phyloP scores from a whole-genome alignment of 192 early-diverging fungal species.

The Pilaira anomala region DNA sequence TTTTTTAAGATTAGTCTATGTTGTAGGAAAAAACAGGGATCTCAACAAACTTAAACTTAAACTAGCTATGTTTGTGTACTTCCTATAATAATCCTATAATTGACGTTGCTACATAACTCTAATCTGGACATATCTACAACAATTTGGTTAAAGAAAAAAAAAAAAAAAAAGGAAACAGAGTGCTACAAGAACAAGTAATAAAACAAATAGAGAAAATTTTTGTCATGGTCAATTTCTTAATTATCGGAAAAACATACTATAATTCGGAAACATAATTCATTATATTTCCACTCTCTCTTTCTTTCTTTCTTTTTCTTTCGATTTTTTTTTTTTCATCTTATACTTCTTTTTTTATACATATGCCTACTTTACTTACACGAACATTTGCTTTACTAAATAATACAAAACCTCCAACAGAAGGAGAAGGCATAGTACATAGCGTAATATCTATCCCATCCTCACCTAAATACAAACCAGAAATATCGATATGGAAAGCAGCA shows the following conservation, averaged over 20 bases:
- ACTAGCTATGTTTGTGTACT: too few species aligned
- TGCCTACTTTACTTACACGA: constrained; percentile 18
- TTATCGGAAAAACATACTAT: neutral
- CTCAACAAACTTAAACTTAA: too few species aligned
- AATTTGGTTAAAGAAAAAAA: too few species aligned
- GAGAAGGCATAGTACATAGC: neutral
- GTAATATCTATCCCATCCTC: neutral
- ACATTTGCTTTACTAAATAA: constrained; percentile 19
- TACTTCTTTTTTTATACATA: neutral
- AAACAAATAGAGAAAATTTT: too few species aligned
- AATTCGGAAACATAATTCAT: constrained; percentile 16
- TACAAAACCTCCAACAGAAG: constrained; percentile 14
- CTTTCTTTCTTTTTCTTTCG: neutral
- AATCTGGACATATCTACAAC: too few species aligned
- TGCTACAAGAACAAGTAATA: too few species aligned
- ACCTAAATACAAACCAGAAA: constrained; percentile 1
- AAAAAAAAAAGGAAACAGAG: too few species aligned
- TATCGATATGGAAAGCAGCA: constrained; percentile 33
- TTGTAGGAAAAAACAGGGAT: too few species aligned
- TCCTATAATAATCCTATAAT: too few species aligned
- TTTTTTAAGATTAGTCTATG: too few species aligned
- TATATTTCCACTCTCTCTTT: neutral
- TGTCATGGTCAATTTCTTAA: too few species aligned
- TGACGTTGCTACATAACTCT: too few species aligned
- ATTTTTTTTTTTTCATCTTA: neutral